Conservation (phyloP, 768 basidiomycete genomes). For the Xerocomellus intermedius region DNA sequence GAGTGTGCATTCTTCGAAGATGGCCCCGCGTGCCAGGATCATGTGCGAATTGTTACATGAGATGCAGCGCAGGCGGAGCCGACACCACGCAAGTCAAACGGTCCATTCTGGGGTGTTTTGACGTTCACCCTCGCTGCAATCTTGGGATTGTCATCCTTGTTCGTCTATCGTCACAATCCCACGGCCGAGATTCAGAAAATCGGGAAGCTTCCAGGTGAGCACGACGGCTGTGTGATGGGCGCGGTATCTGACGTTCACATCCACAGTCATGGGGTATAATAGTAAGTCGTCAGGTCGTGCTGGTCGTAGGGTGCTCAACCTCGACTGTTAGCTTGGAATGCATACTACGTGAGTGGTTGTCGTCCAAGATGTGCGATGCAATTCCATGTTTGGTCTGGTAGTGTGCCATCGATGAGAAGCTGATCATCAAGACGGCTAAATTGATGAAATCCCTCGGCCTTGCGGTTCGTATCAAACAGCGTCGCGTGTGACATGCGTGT, state of each 20-base stretch:
- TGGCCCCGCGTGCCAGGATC: neutral
- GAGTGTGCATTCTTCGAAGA: neutral
- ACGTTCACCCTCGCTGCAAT: constrained; percentile 19
- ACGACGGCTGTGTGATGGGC: neutral
- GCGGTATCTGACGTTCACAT: neutral
- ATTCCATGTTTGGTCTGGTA: constrained; percentile 20
- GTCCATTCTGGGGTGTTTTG: constrained; percentile 8
- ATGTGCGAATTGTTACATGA: neutral
- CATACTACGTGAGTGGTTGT: constrained; percentile 49
- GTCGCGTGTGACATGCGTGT: neutral
- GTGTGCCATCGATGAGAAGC: constrained; percentile 58
- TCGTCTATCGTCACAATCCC: constrained; percentile 12
- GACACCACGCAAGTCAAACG: constrained; percentile 1
- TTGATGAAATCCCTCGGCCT: constrained; percentile 54
- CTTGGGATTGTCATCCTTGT: constrained; percentile 15
- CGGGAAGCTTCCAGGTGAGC: constrained; percentile 37
- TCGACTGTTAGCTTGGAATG: constrained; percentile 58
- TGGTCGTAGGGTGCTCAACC: constrained; percentile 4
- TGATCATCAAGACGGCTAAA: constrained; percentile 48
- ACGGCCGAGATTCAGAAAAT: constrained; percentile 20
- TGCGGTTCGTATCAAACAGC: constrained; percentile 34
- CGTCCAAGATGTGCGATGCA: neutral
- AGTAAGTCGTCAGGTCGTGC: constrained; percentile 38
- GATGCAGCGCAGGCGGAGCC: neutral
- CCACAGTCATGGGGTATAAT: constrained; percentile 60